Conservation (phyloP, 305 asterid genomes). For the Petunia hybrid region DNA sequence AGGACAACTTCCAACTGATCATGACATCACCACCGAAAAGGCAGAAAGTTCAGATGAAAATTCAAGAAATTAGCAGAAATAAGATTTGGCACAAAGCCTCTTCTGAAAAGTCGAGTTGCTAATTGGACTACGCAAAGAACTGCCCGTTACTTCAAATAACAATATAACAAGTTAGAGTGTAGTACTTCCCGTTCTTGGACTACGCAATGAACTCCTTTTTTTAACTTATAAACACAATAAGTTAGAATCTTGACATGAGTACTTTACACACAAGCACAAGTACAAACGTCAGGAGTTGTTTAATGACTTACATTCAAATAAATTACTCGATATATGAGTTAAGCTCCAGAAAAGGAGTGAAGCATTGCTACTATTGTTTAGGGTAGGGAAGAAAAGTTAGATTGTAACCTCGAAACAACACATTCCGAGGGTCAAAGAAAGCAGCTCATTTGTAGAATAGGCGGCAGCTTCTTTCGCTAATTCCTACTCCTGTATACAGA, state of each 20-base stretch:
- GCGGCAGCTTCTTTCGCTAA: background rate
- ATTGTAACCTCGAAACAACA: background rate
- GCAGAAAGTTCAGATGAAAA: background rate
- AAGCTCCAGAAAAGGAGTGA: background rate
- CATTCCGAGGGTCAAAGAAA: background rate
- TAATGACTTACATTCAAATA: background rate
- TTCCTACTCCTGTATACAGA: no score
- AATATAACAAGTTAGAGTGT: no score
- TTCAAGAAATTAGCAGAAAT: background rate
- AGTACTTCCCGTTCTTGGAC: slow-evolving; percentile 11
- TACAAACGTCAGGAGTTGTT: background rate
- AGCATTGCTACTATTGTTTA: background rate
- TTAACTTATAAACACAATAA: slow-evolving; percentile 6
- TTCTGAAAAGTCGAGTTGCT: background rate
- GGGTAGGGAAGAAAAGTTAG: background rate
- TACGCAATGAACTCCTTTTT: slow-evolving; percentile 35
- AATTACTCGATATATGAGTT: background rate
- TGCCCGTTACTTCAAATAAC: background rate
- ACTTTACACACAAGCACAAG: slow-evolving; percentile 29
- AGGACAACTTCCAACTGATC: background rate
- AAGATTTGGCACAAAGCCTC: slow-evolving; percentile 35
- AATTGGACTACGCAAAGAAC: background rate
- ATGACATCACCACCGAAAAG: background rate
- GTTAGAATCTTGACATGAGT: slow-evolving; percentile 35
- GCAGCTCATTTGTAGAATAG: background rate